Base-by-base conservation (phyloP, 2,329 filamentous ascomycete species). In the Sarocladium kiliense region DNA sequence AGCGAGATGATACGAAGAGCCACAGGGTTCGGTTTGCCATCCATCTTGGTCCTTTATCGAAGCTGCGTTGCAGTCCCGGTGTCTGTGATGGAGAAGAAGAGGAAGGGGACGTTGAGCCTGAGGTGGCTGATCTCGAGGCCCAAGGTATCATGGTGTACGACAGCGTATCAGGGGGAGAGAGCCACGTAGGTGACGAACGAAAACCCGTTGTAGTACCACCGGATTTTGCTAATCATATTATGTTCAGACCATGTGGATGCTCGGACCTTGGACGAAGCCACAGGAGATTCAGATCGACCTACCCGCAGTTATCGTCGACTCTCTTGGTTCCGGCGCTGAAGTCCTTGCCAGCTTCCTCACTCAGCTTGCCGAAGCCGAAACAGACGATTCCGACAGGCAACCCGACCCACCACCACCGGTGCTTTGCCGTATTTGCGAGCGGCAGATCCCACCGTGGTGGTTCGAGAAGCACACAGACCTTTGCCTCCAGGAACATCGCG, bases 111-210 rank as follows among this genome's bases (percentile, higher is more conserved):
- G 66, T 71, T 27, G 60, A 65, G 49, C 59, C 62, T 56, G 78
- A 70, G 55, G 59, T 84, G 37, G 78, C 96, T 58, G 87, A 91
- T 59, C 81, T 99, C 57, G 95, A 99, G 73, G 95, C 90, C 6
- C 94, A 99, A 72, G 94, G 94, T 21, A 99, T 99, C 66, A 96
- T 97, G 88, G 91, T 97, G 6, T 97, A 96, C 68, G 92, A 97
- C 69, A 85, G 88, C 58, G 82, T 88, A 12, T 89, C 91, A 36
- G 91, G 91, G 53, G 88, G 86, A 55, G 89, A 94, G 68, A 94
- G 90, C 65, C 93, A 97, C 78, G 91, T 95, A 81, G 78, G 89
- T 55, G 9, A 12, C 34, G n/a, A n/a, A n/a, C 12, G 18, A 21
- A 21, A 55, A 21, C 12, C 34, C 37, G 25, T 53, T 47, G 6